phyloP scores from a whole-genome alignment of 331 rosid species.

The Stylosanthes scabra region DNA sequence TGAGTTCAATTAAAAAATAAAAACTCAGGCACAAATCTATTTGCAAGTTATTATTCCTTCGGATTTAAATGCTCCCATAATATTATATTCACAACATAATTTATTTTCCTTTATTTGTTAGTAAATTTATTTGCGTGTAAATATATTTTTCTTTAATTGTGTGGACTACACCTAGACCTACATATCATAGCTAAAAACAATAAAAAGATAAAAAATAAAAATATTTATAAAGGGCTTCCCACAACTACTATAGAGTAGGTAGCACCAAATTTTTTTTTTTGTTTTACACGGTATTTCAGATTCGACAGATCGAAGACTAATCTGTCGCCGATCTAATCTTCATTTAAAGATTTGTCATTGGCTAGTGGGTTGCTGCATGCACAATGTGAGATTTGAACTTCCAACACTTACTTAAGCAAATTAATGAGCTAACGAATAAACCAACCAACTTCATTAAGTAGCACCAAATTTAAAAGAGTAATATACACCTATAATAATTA shows the following conservation, averaged over 20 bases:
- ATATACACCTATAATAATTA: slow-evolving; percentile 12
- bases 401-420: too few species aligned
- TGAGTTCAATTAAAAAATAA: neutral
- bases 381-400: too few species aligned
- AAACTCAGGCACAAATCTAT: neutral
- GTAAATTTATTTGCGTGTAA: too few species aligned
- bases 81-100: too few species aligned
- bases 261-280: neutral
- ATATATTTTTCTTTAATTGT: neutral
- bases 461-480: neutral
- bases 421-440: too few species aligned
- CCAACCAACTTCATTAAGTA: neutral
- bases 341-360: too few species aligned
- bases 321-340: too few species aligned
- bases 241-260: slow-evolving; percentile 5
- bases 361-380: too few species aligned
- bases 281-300: too few species aligned
- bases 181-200: slow-evolving; percentile 12
- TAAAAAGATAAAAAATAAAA: too few species aligned
- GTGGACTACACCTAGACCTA: slow-evolving; percentile 24
- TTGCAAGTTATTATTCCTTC: neutral
- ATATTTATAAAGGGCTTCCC: neutral
- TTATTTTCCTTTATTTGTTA: neutral
- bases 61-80: neutral
- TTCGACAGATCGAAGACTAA: too few species aligned